phyloP scores from a whole-genome alignment of 2,329 filamentous ascomycete genomes.

The Cordyceps tenuipes region DNA sequence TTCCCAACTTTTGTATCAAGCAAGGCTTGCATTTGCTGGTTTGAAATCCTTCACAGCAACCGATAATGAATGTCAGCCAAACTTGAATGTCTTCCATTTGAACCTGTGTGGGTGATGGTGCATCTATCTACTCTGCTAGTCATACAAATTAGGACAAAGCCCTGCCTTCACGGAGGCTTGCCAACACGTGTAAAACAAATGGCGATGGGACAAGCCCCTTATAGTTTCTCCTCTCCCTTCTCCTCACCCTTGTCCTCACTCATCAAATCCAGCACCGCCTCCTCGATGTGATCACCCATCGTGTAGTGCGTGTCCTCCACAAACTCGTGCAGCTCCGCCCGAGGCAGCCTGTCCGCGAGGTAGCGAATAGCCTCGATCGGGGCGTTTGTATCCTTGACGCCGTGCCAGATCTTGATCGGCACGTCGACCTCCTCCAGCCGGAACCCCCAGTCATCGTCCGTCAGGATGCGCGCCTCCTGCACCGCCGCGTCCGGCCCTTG shows the following conservation, averaged over 20 bases:
- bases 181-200: neutral
- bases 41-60: too few relatives aligned
- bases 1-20: neutral
- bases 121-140: neutral
- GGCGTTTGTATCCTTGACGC: constrained; percentile 23
- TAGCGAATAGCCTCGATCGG: constrained; percentile 27
- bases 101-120: neutral
- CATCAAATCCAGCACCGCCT: constrained; percentile 8
- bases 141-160: neutral
- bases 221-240: neutral
- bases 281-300: constrained; percentile 19
- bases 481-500: constrained; percentile 20
- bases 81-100: too few relatives aligned
- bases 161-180: neutral
- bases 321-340: constrained; percentile 25
- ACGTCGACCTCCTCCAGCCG: constrained; percentile 19
- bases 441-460: constrained; percentile 23
- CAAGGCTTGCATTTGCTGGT: too few relatives aligned
- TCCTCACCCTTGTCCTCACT: neutral
- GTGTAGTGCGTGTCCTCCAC: constrained; percentile 26
- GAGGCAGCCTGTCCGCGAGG: constrained; percentile 27
- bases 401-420: constrained; percentile 26
- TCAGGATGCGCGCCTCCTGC: constrained; percentile 24
- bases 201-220: neutral
- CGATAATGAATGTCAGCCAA: too few relatives aligned